Percentiles rank a stretch among this genome's conserved stretches.
Conservation (phyloP, 768 basidiomycete species). For the Leccinum uliginosum region DNA sequence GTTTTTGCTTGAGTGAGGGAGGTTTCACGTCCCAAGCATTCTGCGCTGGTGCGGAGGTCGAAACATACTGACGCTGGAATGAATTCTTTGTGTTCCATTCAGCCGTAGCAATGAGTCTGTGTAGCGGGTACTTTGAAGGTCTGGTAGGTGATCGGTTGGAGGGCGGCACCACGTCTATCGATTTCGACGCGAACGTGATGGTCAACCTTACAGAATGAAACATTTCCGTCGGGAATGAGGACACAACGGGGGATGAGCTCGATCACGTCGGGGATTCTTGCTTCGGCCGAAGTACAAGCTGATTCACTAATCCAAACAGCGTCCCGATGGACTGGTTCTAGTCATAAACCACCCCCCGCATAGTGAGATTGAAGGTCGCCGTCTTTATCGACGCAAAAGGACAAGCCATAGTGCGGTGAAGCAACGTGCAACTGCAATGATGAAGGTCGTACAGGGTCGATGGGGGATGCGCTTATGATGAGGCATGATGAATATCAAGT, state of each 20-base stretch:
- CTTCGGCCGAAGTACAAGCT: conserved; percentile 35
- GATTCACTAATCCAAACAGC: conserved; percentile 39
- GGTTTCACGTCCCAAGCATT: conserved; percentile 5
- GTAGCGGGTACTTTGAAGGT: neutral
- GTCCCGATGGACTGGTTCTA: conserved; percentile 36
- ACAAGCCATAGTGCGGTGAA: conserved; percentile 37
- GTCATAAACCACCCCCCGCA: conserved; percentile 39
- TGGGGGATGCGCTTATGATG: conserved; percentile 8
- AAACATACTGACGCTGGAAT: conserved; percentile 10
- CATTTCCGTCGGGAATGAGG: neutral
- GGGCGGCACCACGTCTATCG: neutral
- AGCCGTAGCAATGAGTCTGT: conserved; percentile 2
- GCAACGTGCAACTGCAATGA: conserved; percentile 21
- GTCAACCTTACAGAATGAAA: neutral
- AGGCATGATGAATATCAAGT: conserved; percentile 13
- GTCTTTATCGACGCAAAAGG: conserved; percentile 33
- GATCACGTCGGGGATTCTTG: neutral
- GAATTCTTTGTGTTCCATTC: conserved; percentile 5
- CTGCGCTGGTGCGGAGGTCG: conserved; percentile 8
- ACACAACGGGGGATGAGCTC: conserved; percentile 1
- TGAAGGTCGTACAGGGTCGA: neutral
- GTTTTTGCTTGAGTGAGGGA: neutral
- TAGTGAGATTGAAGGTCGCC: conserved; percentile 33
- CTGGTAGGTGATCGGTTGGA: neutral
- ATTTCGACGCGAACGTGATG: neutral